Evolutionary conservation across 805 yeast species (phyloP).

Genomic region (Spathaspora hagerdaliae): DNA sequence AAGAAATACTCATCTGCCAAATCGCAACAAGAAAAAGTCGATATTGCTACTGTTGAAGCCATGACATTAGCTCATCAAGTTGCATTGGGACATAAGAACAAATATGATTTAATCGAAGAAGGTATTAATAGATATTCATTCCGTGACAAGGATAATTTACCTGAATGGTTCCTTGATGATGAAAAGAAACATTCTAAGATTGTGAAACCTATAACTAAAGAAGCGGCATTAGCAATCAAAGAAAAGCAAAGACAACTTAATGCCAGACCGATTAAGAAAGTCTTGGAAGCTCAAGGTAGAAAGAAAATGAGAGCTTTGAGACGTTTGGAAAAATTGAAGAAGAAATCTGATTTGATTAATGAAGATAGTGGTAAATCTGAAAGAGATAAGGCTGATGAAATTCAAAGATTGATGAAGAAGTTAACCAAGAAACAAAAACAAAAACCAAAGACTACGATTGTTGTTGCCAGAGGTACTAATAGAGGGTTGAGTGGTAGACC

Average conservation of each 20-base stretch:
- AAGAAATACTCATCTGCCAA: conserved; percentile 35
- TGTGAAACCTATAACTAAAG: conserved; percentile 90
- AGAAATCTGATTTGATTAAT: conserved; percentile 86
- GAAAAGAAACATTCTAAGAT: conserved; percentile 84
- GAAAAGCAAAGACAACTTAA: conserved; percentile 58
- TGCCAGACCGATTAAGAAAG: conserved; percentile 98
- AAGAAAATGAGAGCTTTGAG: conserved; percentile 89
- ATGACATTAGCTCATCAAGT: conserved; percentile 97
- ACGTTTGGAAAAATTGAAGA: conserved; percentile 82
- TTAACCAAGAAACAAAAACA: conserved; percentile 65
- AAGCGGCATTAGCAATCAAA: conserved; percentile 46
- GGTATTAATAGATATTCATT: conserved; percentile 90
- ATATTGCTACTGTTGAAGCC: conserved; percentile 88
- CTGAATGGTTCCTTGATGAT: conserved; percentile 96
- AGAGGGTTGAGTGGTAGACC: conserved; percentile 93
- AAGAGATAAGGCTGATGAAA: conserved; percentile 92
- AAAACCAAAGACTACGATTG: conserved; percentile 82
- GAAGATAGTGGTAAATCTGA: conserved; percentile 87
- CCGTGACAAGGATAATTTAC: conserved; percentile 85
- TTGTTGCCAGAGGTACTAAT: conserved; percentile 82
- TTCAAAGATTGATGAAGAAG: conserved; percentile 78
- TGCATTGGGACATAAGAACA: conserved; percentile 82
- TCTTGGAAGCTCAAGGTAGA: conserved; percentile 95
- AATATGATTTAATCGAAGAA: conserved; percentile 83
- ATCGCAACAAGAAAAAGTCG: conserved; percentile 62